Conservation (phyloP, 768 basidiomycete species). For the Tulasnella sp. region DNA sequence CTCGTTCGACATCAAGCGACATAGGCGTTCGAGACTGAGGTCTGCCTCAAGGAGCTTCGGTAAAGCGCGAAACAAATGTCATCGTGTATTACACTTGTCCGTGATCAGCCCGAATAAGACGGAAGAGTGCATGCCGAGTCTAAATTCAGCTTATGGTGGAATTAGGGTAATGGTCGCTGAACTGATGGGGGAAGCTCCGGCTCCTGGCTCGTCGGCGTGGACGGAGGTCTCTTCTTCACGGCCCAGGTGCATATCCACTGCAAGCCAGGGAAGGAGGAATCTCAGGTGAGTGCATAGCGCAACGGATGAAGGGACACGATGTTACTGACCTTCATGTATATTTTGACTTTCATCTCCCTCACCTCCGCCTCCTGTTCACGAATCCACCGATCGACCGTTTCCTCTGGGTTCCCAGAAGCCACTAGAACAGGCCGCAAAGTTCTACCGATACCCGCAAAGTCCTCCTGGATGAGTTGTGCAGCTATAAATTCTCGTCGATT, state of each 20-base stretch:
- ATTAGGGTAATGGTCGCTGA: neutral
- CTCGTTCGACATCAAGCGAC: no score
- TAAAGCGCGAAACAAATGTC: neutral
- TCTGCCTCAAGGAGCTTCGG: neutral
- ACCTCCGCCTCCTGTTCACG: neutral
- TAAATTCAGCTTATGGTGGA: neutral
- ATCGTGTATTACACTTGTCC: neutral
- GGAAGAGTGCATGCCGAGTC: neutral
- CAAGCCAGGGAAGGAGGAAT: neutral
- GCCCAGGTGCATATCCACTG: conserved; percentile 7
- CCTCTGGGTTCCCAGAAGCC: conserved; percentile 7
- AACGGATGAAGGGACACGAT: no score
- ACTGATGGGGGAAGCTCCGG: neutral
- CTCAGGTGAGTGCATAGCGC: neutral
- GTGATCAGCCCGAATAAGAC: neutral
- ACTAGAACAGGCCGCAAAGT: neutral
- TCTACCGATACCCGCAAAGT: neutral
- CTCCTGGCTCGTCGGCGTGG: neutral
- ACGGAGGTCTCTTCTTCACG: neutral
- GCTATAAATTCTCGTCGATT: neutral
- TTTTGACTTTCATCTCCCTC: no score
- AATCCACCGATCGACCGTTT: conserved; percentile 2
- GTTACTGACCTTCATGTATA: no score
- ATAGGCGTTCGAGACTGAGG: neutral
- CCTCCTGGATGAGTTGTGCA: neutral